These are phyloP conservation scores for Vitis hybrid DNA, from an alignment of 177 flowering plant species.

Conservation along the genomic window DNA sequence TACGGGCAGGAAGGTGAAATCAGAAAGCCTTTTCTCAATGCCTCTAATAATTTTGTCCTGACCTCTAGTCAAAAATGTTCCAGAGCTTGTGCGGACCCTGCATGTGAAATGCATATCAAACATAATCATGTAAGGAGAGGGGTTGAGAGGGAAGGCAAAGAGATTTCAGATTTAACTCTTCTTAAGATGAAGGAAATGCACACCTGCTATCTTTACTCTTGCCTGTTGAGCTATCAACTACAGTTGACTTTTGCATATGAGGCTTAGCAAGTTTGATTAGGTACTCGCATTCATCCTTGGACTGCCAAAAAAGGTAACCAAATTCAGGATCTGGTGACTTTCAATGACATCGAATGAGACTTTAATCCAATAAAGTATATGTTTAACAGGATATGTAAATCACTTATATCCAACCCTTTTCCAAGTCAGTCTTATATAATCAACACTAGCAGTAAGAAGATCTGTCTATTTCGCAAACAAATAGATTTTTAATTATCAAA, in stretches of 20 bases:
- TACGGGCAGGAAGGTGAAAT: conserved; percentile 83
- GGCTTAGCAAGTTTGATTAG: conserved; percentile 66
- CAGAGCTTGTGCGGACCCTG: conserved; percentile 96
- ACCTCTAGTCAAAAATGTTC: conserved; percentile 85
- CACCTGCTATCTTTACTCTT: conserved; percentile 77
- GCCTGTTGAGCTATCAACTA: conserved; percentile 66
- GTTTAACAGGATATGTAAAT: neutral
- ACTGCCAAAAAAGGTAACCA: conserved; percentile 31
- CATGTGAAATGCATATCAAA: conserved; percentile 14
- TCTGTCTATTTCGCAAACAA: no score
- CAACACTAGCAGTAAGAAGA: neutral
- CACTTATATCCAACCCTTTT: neutral
- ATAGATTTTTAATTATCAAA: no score
- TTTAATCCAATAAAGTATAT: neutral
- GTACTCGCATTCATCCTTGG: conserved; percentile 67
- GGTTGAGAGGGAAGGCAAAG: neutral
- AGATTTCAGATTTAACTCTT: no score
- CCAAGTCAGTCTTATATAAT: neutral
- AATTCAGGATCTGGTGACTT: neutral
- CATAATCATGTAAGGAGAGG: neutral
- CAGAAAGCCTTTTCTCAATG: conserved; percentile 93
- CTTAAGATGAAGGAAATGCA: neutral
- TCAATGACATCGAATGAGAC: neutral
- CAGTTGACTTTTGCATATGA: conserved; percentile 67
- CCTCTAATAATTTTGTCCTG: conserved; percentile 64